Percentiles rank a stretch among this genome's conserved stretches.
phyloP scores from a whole-genome alignment of 345 rosid genomes.

The Aquilaria yunnanensis region DNA sequence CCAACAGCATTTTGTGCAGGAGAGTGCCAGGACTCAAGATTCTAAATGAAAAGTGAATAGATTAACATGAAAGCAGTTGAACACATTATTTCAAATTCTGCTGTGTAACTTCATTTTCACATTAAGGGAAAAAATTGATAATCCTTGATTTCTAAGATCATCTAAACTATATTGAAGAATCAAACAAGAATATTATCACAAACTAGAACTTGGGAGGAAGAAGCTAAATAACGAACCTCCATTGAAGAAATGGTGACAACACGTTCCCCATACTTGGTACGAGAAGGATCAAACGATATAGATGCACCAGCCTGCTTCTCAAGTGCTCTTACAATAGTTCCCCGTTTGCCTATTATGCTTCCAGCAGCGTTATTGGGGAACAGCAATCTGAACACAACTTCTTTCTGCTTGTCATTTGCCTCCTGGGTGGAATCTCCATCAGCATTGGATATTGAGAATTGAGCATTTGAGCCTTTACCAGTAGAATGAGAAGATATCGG shows the following conservation, averaged over 20 bases:
- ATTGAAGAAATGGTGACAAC: constrained; percentile 51
- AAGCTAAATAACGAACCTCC: constrained; percentile 37
- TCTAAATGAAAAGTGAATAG: constrained; percentile 20
- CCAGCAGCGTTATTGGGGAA: constrained; percentile 46
- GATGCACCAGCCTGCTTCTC: constrained; percentile 61
- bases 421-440: constrained; percentile 15
- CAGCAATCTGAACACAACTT: constrained; percentile 47
- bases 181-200: neutral
- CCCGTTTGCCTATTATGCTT: constrained; percentile 63
- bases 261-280: constrained; percentile 31
- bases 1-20: constrained; percentile 53
- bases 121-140: no score
- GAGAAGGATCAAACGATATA: constrained; percentile 31
- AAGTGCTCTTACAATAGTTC: constrained; percentile 45
- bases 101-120: no score
- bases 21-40: constrained; percentile 40
- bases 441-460: constrained; percentile 18
- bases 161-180: neutral
- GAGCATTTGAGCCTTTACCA: constrained; percentile 12
- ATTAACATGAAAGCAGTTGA: neutral
- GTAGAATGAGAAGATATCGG: constrained; percentile 13
- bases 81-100: neutral
- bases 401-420: constrained; percentile 10
- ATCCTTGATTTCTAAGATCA: neutral
- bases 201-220: neutral